Conservation (phyloP, 345 rosid genomes). For the Pelargonium nanum region DNA sequence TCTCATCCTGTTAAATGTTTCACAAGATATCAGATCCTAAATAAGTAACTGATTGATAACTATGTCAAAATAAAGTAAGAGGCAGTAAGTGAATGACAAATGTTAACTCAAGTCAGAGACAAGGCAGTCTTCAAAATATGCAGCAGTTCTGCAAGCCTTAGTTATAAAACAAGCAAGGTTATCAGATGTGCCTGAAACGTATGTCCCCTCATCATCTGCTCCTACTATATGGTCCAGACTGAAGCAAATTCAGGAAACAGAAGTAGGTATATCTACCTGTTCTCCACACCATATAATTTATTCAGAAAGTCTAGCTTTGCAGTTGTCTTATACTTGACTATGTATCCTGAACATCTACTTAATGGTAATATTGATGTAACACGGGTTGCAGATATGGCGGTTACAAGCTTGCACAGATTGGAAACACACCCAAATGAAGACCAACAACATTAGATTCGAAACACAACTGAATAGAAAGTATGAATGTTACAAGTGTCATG, state of each 20-base stretch:
- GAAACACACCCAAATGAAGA: too few species aligned
- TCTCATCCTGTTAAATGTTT: conserved; percentile 32
- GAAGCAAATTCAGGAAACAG: background rate
- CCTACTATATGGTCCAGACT: background rate
- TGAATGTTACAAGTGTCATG: background rate
- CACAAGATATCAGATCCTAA: background rate
- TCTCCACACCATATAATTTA: background rate
- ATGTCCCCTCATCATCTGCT: background rate
- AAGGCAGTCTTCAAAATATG: background rate
- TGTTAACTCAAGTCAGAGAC: background rate
- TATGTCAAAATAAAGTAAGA: background rate
- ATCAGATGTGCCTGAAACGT: background rate
- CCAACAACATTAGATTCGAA: background rate
- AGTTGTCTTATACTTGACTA: background rate
- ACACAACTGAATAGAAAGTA: background rate
- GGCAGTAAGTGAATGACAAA: background rate
- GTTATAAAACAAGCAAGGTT: background rate
- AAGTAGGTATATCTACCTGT: background rate
- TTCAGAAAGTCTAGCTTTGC: background rate
- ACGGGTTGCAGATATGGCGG: too few species aligned
- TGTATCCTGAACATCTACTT: background rate
- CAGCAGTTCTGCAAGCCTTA: background rate
- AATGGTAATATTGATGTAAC: background rate
- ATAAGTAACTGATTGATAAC: background rate
- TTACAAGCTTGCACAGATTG: too few species aligned